These are phyloP conservation scores for Thecaphora thlaspeos DNA, from an alignment of 1,284 basidiomycete species.

Conservation along the genomic window DNA sequence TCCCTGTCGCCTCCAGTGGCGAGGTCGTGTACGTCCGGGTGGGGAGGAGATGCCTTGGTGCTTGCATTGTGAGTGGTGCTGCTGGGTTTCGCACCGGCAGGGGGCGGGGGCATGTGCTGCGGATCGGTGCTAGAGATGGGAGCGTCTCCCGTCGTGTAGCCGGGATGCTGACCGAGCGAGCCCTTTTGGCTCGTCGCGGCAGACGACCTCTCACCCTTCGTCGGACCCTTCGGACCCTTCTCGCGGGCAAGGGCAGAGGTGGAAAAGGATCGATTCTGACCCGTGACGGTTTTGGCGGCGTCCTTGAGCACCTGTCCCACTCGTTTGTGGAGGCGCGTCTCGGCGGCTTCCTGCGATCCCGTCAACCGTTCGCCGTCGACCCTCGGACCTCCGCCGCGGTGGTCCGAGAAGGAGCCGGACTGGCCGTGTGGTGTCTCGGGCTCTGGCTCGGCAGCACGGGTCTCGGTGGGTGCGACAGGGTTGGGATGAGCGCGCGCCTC, in stretches of 20 bases:
- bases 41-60: constrained; percentile 18
- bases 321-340: constrained; percentile 16
- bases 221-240: too few relatives aligned
- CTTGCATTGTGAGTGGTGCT: constrained; percentile 15
- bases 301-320: constrained; percentile 21
- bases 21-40: constrained; percentile 30
- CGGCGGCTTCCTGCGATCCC: constrained; percentile 23
- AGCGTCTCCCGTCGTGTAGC: constrained; percentile 35
- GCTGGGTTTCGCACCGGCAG: constrained; percentile 8
- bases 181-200: constrained; percentile 15
- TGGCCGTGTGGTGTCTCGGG: constrained; percentile 26
- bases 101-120: constrained; percentile 24
- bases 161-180: constrained; percentile 19
- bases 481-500: constrained; percentile 16
- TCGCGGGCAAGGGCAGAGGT: too few relatives aligned
- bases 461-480: constrained; percentile 21
- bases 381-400: constrained; percentile 23
- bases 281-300: constrained; percentile 18
- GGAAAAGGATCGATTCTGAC: constrained; percentile 20
- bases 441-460: constrained; percentile 6
- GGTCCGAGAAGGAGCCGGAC: constrained; percentile 31
- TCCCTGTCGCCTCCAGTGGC: constrained; percentile 31
- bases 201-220: constrained; percentile 8
- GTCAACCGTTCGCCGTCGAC: constrained; percentile 14
- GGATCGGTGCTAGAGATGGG: constrained; percentile 32